Percentiles rank a stretch among this genome's conserved stretches.
Conservation (phyloP, 2,329 filamentous ascomycete genomes). For the Alternaria gaisen region DNA sequence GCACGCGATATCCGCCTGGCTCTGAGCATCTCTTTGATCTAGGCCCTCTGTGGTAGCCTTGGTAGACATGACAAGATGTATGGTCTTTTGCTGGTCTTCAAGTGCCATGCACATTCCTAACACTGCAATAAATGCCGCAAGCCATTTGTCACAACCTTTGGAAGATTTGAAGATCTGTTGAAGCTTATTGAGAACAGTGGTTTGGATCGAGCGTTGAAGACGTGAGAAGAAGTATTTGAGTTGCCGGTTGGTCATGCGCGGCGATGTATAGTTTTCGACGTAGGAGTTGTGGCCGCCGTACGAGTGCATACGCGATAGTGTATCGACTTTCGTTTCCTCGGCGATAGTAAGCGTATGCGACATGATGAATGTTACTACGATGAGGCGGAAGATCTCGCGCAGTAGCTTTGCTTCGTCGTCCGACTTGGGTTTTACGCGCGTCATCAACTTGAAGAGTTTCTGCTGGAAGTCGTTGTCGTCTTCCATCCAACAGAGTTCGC, state of each 20-base stretch:
- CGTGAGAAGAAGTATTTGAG: constrained; percentile 60
- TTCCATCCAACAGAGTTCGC: constrained; percentile 55
- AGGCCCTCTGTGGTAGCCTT: constrained; percentile 43
- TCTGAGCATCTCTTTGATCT: constrained; percentile 39
- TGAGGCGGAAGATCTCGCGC: constrained; percentile 56
- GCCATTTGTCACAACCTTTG: constrained; percentile 57
- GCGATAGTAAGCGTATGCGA: constrained; percentile 57
- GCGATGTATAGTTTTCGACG: constrained; percentile 47
- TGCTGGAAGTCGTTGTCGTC: constrained; percentile 57
- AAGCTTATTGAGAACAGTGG: constrained; percentile 56
- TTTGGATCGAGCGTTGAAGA: constrained; percentile 54
- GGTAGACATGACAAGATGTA: constrained; percentile 56
- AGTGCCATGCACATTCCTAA: constrained; percentile 59
- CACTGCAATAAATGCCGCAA: constrained; percentile 57
- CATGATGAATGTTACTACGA: constrained; percentile 61
- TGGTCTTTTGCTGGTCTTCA: constrained; percentile 58
- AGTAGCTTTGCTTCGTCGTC: constrained; percentile 55
- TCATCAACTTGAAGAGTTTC: constrained; percentile 54
- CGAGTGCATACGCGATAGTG: constrained; percentile 52
- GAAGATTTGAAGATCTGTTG: constrained; percentile 57
- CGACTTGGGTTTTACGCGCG: constrained; percentile 48
- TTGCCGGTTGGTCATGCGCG: constrained; percentile 59
- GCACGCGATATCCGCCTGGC: constrained; percentile 52
- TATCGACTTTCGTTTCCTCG: constrained; percentile 48
- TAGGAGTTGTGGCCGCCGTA: constrained; percentile 43